Evolutionary conservation across 805 yeast genomes (phyloP), one percentile per base, ranked within the genome.

Genomic region (Candida glaebosa): DNA sequence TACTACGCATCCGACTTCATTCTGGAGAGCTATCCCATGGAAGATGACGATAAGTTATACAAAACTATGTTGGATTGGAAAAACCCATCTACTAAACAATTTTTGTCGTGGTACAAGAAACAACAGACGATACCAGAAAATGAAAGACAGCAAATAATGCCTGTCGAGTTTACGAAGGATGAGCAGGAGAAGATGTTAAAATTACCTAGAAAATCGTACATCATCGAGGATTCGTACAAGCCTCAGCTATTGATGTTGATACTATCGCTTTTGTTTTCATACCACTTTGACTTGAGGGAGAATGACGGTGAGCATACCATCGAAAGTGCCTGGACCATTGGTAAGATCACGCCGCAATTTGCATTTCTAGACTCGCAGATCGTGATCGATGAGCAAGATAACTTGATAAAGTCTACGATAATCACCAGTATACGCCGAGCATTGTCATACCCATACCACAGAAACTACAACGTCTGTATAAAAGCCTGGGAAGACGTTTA

Each of bases 251-350:
- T 87, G 51, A 69, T 82, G 31, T 72, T 86, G 0, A 59, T 91
- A 1, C 56, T 88, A 0, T 78, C 86, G 17, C 48, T 90, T 1
- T 49, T 93, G 15, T 93, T 85, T 61, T 80, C 84, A 1, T 85
- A 80, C 51, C 75, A 77, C 40, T 89, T 82, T 57, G 97, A 93
- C 48, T 61, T 75, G 38, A 67, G 96, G 28, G 84, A 84, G 40
- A 87, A 83, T 28, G 79, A 77, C 53, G 83, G 82, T 9, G 82
- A 78, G 15, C 77, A 79, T 39, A 87, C 79, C 14, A 80, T 86
- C 3, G 99, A 93, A 60, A 84, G 95, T 43, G 87, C 95, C 0
- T 93, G 99, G 99, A 82, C 91, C 0, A 75, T 93, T 3, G 99
- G 99, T 1, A 89, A 84, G 50, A 52, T 93, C 17, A 67, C 81